A percentile compares a stretch with the other conserved stretches of the same genome.
phyloP scores from a whole-genome alignment of 2,329 filamentous ascomycete genomes.

The Exophiala aquamarina region DNA sequence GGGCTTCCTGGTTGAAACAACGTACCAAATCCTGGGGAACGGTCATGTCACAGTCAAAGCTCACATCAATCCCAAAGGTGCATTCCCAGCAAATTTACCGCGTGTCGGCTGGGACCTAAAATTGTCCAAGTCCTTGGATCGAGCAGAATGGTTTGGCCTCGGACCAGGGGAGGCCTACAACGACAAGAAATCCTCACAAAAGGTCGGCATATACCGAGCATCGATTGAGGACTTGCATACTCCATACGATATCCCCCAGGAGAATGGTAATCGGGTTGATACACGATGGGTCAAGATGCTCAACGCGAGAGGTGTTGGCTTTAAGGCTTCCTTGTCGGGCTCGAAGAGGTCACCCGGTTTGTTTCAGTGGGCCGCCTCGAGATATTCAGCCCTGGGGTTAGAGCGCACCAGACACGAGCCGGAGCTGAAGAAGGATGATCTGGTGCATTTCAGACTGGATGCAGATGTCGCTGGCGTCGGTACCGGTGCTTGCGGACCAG shows the following conservation, averaged over 20 bases:
- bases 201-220: conserved; percentile 51
- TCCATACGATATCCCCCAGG: conserved; percentile 67
- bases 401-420: conserved; percentile 62
- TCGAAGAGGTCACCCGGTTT: background rate
- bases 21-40: background rate
- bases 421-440: conserved; percentile 47
- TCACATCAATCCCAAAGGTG: background rate
- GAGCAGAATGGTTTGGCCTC: conserved; percentile 60
- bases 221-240: conserved; percentile 50
- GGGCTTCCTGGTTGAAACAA: conserved; percentile 1
- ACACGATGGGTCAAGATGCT: conserved; percentile 53
- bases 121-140: conserved; percentile 47
- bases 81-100: conserved; percentile 45
- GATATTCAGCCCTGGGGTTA: conserved; percentile 54
- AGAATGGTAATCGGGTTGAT: conserved; percentile 63
- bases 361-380: conserved; percentile 39
- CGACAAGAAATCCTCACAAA: conserved; percentile 63
- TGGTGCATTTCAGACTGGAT: conserved; percentile 29
- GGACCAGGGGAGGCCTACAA: conserved; percentile 66
- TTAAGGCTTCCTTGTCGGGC: background rate
- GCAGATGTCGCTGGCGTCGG: conserved; percentile 34
- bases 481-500: conserved; percentile 21
- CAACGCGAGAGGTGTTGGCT: background rate
- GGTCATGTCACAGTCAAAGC: background rate
- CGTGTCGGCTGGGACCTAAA: conserved; percentile 61